phyloP scores from a whole-genome alignment of 495 filamentous ascomycete species.

The Niebla homalea region DNA sequence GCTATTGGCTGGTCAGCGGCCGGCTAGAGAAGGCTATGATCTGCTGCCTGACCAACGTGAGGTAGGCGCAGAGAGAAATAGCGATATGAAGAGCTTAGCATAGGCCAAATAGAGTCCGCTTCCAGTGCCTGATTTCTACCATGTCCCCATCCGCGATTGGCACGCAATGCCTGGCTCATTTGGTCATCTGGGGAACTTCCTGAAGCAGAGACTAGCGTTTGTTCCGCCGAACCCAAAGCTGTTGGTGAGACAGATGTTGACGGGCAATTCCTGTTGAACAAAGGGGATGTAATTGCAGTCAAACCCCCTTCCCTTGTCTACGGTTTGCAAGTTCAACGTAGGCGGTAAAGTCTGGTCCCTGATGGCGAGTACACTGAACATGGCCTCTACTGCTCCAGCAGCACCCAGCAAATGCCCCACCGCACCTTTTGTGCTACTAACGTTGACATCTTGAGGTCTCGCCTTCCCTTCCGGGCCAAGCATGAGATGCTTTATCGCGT shows the following conservation, averaged over 20 bases:
- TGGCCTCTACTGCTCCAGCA: slow-evolving; percentile 75
- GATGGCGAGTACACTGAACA: slow-evolving; percentile 71
- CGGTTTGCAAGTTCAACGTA: slow-evolving; percentile 67
- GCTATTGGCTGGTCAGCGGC: too few relatives aligned
- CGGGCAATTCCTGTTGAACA: slow-evolving; percentile 49
- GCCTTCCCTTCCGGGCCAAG: slow-evolving; percentile 54
- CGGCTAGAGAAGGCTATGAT: too few relatives aligned
- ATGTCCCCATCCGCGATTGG: too few relatives aligned
- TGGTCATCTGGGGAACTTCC: slow-evolving; percentile 19
- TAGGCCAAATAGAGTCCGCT: too few relatives aligned
- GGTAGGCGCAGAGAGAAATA: too few relatives aligned
- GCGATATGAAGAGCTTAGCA: too few relatives aligned
- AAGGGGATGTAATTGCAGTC: slow-evolving; percentile 79
- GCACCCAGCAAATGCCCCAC: slow-evolving; percentile 87
- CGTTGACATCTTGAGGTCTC: slow-evolving; percentile 52
- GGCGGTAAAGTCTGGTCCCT: slow-evolving; percentile 68
- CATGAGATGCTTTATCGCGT: slow-evolving; percentile 67
- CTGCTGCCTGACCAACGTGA: too few relatives aligned
- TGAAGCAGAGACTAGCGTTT: slow-evolving; percentile 82
- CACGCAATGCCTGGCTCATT: too few relatives aligned
- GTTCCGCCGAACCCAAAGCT: slow-evolving; percentile 98
- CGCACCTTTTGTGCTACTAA: slow-evolving; percentile 90
- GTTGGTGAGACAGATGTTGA: slow-evolving; percentile 75
- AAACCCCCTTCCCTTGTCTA: slow-evolving; percentile 44
- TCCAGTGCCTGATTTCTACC: too few relatives aligned